phyloP scores from a whole-genome alignment of 179 eudicot species.

The Silene coronaria region DNA sequence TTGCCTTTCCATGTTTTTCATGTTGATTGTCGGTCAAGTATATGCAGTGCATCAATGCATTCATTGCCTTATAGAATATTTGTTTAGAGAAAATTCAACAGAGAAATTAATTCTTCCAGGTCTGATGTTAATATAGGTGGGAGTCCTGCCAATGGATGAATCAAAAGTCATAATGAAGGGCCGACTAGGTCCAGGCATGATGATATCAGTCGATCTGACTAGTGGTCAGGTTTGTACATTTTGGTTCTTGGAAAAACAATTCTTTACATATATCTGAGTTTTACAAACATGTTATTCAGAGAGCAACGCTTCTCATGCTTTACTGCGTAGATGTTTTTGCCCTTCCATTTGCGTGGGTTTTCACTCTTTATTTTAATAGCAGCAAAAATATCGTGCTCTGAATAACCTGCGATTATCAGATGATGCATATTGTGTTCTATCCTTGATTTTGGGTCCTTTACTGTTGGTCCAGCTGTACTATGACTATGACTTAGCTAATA shows the following conservation, averaged over 20 bases:
- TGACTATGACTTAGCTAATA: background rate
- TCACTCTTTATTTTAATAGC: background rate
- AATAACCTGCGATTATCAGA: background rate
- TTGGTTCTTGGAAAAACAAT: background rate
- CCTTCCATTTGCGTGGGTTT: background rate
- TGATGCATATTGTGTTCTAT: background rate
- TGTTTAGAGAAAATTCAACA: conserved; percentile 24
- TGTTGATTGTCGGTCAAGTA: background rate
- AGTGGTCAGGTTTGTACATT: conserved; percentile 75
- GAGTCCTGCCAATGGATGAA: conserved; percentile 94
- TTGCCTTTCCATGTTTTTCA: background rate
- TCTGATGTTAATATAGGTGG: conserved; percentile 59
- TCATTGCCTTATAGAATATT: conserved; percentile 12
- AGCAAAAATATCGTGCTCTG: background rate
- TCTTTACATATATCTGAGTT: background rate
- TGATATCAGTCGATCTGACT: conserved; percentile 78
- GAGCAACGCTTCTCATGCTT: background rate
- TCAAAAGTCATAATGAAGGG: conserved; percentile 92
- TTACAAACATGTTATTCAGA: background rate
- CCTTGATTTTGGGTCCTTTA: background rate
- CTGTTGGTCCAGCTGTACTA: background rate
- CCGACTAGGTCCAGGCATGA: conserved; percentile 99
- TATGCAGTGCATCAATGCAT: conserved; percentile 4
- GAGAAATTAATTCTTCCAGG: conserved; percentile 33
- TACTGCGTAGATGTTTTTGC: background rate